phyloP scores from a whole-genome alignment of 768 basidiomycete genomes.

The Amanita rimosa region DNA sequence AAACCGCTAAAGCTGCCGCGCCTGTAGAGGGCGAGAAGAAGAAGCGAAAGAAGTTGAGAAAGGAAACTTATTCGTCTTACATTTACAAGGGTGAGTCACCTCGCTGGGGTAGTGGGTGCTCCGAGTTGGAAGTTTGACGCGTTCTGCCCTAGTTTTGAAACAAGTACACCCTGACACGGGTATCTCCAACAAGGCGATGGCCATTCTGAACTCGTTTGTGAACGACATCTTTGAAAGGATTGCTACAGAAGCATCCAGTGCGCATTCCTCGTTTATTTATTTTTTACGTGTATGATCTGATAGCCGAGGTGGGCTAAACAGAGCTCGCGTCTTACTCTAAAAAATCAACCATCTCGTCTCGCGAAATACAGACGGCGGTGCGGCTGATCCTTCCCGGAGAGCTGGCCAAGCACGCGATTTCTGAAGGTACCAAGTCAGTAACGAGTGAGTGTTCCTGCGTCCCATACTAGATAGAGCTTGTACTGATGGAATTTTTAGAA shows the following conservation, averaged over 20 bases:
- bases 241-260: constrained; percentile 82
- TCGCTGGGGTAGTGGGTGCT: not conserved
- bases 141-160: constrained; percentile 56
- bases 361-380: constrained; percentile 96
- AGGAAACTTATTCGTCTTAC: constrained; percentile 92
- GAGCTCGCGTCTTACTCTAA: constrained; percentile 97
- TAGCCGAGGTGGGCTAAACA: constrained; percentile 17
- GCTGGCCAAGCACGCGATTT: constrained; percentile 97
- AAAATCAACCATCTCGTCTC: constrained; percentile 97
- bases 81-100: constrained; percentile 70
- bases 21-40: constrained; percentile 72
- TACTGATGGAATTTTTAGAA: constrained; percentile 21
- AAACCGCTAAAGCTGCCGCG: constrained; percentile 54
- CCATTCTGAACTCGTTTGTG: constrained; percentile 86
- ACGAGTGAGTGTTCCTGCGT: constrained; percentile 29
- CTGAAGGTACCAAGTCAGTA: constrained; percentile 68
- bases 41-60: constrained; percentile 76
- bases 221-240: constrained; percentile 93
- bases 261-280: constrained; percentile 15
- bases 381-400: constrained; percentile 95
- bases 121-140: not conserved
- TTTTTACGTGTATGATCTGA: not conserved
- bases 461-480: not conserved
- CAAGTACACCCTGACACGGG: constrained; percentile 98
- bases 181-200: constrained; percentile 97